Conservation (phyloP, 2,329 filamentous ascomycete species). For the Phoma sp. region DNA sequence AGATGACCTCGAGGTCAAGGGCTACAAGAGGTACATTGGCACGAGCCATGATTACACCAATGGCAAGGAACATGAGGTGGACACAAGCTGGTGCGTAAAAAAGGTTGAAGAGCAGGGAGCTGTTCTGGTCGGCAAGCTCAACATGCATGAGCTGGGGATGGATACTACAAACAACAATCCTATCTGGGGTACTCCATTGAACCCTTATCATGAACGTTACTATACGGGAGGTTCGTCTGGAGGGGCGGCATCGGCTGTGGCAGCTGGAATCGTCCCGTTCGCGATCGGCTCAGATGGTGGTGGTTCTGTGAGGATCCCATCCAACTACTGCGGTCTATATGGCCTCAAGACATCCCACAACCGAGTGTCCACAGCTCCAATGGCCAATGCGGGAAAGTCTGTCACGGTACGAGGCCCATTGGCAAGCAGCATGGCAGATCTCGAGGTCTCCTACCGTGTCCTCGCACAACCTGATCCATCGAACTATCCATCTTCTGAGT, state of each 20-base stretch:
- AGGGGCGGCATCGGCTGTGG: conserved; percentile 74
- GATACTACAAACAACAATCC: conserved; percentile 87
- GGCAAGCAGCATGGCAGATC: conserved; percentile 75
- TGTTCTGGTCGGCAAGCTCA: conserved; percentile 75
- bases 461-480: conserved; percentile 75
- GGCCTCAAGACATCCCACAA: conserved; percentile 81
- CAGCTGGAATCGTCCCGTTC: conserved; percentile 75
- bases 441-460: conserved; percentile 80
- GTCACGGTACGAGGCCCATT: conserved; percentile 77
- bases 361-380: conserved; percentile 67
- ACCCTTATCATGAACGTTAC: conserved; percentile 77
- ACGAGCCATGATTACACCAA: conserved; percentile 65
- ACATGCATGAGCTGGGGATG: conserved; percentile 81
- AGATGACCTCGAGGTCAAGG: conserved; percentile 76
- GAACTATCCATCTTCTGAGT: conserved; percentile 66
- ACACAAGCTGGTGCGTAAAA: conserved; percentile 73
- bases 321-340: conserved; percentile 78
- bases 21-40: conserved; percentile 72
- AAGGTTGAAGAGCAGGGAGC: conserved; percentile 77
- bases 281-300: conserved; percentile 75
- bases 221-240: conserved; percentile 84
- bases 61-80: conserved; percentile 48
- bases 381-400: conserved; percentile 64
- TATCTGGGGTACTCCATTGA: conserved; percentile 74
- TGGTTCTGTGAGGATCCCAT: conserved; percentile 76